Percentiles rank a stretch among this genome's conserved stretches.
These are phyloP conservation scores for Penicillium sp. DNA, from an alignment of 2,329 filamentous ascomycete genomes.

Conservation along the genomic window DNA sequence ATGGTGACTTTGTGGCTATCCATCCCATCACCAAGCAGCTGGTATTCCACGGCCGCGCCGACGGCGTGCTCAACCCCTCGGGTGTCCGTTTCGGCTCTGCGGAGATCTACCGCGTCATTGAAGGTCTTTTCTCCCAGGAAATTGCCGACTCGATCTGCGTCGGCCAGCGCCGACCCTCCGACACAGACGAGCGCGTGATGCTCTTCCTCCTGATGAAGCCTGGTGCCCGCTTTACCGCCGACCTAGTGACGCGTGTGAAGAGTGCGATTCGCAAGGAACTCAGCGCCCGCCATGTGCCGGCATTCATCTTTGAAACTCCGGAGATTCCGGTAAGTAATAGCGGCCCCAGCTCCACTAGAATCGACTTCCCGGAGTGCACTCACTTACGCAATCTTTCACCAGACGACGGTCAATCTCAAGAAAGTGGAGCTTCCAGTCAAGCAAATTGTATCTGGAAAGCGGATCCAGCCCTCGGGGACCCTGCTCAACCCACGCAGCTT, in stretches of 20 bases:
- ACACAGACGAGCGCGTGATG: conserved; percentile 61
- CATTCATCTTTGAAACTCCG: conserved; percentile 75
- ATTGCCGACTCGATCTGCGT: conserved; percentile 76
- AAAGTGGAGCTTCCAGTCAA: conserved; percentile 85
- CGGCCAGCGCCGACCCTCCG: conserved; percentile 68
- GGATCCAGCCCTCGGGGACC: conserved; percentile 74
- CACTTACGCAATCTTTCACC: conserved; percentile 52
- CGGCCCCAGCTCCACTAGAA: not conserved
- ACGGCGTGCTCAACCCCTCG: conserved; percentile 78
- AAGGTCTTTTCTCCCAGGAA: conserved; percentile 48
- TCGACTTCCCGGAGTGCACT: not conserved
- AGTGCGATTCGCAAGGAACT: conserved; percentile 66
- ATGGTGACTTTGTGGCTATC: conserved; percentile 76
- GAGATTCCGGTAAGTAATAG: conserved; percentile 63
- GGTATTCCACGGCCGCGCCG: conserved; percentile 48
- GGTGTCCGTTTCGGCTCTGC: conserved; percentile 79
- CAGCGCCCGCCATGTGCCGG: conserved; percentile 76
- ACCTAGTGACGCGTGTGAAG: conserved; percentile 61
- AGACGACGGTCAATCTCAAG: conserved; percentile 82
- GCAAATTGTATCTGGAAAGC: conserved; percentile 76
- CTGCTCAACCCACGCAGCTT: conserved; percentile 75
- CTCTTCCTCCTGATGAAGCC: conserved; percentile 63
- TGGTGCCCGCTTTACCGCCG: conserved; percentile 15
- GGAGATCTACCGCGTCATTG: conserved; percentile 75
- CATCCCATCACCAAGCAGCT: conserved; percentile 67